Base-by-base conservation (phyloP, 1,139 yeast genomes). In the Geotrichum australiense region DNA sequence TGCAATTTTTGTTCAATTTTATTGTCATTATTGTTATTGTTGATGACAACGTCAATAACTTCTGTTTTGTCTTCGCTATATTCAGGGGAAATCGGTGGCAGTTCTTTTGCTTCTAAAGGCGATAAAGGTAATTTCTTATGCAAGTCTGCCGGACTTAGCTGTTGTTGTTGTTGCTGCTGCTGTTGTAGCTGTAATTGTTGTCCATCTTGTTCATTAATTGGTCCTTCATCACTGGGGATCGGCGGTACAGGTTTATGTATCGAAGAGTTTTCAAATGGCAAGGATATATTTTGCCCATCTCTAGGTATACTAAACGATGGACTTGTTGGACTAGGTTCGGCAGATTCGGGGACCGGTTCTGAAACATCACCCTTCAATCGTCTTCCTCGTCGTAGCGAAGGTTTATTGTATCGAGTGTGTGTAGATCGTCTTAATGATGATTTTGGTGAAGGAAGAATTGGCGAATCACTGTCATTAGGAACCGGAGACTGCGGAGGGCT, bases 371-470 rank as follows among this genome's bases (percentile, higher is more conserved):
- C 28, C 35, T 19, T 40, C 41, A 22, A 35, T 21, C 49, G 37
- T 19, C 50, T 35, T 3, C 53, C 52, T 12, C 50, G 47, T 18
- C 55, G 47, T 10, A 52, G 39, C 2, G 57, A 52, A 14, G 51
- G 40, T 42, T 55, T 56, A 37, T 50, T 52, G 43, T 56, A 55
- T 24, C 55, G 42, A 4, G 60, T 57, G 28, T 55, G 44, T 1
- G 59, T 55, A 2, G 61, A 51, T 20, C 62, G 42, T 8, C 59
- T 47, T 26, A 57, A 49, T 5, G 61, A 57, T 5, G 57, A 48
- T 8, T 57, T 51, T 3, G 57, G 57, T 0, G 58, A 47, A 7
- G 58, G 51, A 37, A 57, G 41, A 18, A 57, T 54, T 2, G 60
- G 60, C 35, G 54, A 51, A 28, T 57, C 61, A 25, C 56, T 49